These are phyloP conservation scores for Sodiomyces alkalinus DNA, from an alignment of 2,329 filamentous ascomycete species.

Conservation along the genomic window DNA sequence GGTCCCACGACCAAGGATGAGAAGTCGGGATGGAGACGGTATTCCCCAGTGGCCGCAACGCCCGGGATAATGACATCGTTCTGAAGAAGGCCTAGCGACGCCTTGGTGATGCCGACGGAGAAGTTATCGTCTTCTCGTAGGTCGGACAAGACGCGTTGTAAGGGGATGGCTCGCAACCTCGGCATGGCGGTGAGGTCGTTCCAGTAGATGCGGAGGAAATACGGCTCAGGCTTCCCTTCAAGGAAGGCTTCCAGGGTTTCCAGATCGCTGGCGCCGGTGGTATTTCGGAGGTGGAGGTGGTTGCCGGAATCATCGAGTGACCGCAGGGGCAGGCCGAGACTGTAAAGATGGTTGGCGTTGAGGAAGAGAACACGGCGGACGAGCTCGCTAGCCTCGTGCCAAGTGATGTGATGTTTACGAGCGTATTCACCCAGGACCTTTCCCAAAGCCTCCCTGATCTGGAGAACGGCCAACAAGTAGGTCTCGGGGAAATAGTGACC, in stretches of 20 bases:
- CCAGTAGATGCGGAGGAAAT: conserved; percentile 63
- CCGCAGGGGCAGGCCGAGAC: conserved; percentile 32
- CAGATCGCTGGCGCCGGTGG: conserved; percentile 15
- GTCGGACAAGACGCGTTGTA: conserved; percentile 35
- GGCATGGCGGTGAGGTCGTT: conserved; percentile 60
- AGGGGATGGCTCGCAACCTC: conserved; percentile 52
- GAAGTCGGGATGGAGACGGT: conserved; percentile 51
- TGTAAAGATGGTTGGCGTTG: conserved; percentile 64
- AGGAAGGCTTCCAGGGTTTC: conserved; percentile 26
- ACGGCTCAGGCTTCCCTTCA: conserved; percentile 30
- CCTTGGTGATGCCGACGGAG: conserved; percentile 46
- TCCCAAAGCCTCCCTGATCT: conserved; percentile 56
- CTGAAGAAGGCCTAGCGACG: conserved; percentile 50
- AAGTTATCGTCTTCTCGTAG: conserved; percentile 27
- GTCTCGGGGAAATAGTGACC: conserved; percentile 70
- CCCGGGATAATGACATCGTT: conserved; percentile 43
- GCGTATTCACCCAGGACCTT: conserved; percentile 55
- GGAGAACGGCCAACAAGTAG: conserved; percentile 55
- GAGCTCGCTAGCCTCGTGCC: conserved; percentile 45
- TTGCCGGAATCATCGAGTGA: too few relatives aligned
- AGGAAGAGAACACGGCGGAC: conserved; percentile 57
- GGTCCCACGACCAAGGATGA: conserved; percentile 43
- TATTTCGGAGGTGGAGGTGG: too few relatives aligned
- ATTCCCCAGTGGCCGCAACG: conserved; percentile 45
- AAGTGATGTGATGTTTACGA: conserved; percentile 42